Conservation (phyloP, 306 rosid species). For the Cucurbita pepo region DNA sequence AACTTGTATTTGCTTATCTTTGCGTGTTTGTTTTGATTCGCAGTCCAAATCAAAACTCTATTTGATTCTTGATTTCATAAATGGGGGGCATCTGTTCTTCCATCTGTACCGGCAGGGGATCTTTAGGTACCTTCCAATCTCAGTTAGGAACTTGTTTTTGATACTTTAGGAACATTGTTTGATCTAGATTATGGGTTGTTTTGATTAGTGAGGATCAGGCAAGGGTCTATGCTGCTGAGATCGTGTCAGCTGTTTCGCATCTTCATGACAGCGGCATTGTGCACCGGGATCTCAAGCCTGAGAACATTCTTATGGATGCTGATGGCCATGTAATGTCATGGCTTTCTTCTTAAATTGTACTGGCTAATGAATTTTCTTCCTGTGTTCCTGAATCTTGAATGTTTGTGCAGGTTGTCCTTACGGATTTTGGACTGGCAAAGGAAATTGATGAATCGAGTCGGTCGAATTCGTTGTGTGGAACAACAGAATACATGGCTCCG, state of each 20-base stretch:
- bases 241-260: slow-evolving; percentile 86
- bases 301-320: slow-evolving; percentile 81
- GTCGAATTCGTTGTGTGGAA: slow-evolving; percentile 91
- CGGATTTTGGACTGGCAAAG: slow-evolving; percentile 92
- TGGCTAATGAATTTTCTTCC: not conserved
- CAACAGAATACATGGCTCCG: slow-evolving; percentile 93
- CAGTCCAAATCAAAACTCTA: slow-evolving; percentile 78
- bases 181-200: slow-evolving; percentile 9
- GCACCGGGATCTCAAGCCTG: slow-evolving; percentile 96
- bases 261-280: slow-evolving; percentile 79
- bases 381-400: slow-evolving; percentile 2
- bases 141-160: not conserved
- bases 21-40: slow-evolving; percentile 2
- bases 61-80: slow-evolving; percentile 78
- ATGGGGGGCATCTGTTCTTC: slow-evolving; percentile 92
- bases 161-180: not conserved
- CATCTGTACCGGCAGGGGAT: slow-evolving; percentile 81
- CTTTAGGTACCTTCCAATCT: slow-evolving; percentile 43
- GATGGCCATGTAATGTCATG: slow-evolving; percentile 70
- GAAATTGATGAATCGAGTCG: slow-evolving; percentile 73
- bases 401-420: slow-evolving; percentile 60
- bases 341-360: not conserved
- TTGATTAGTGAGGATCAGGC: slow-evolving; percentile 95
- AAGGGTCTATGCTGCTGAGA: slow-evolving; percentile 85
- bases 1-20: not conserved